Conservation (phyloP, 352 stramenopile genomes). For the Phytophthora foliorum region DNA sequence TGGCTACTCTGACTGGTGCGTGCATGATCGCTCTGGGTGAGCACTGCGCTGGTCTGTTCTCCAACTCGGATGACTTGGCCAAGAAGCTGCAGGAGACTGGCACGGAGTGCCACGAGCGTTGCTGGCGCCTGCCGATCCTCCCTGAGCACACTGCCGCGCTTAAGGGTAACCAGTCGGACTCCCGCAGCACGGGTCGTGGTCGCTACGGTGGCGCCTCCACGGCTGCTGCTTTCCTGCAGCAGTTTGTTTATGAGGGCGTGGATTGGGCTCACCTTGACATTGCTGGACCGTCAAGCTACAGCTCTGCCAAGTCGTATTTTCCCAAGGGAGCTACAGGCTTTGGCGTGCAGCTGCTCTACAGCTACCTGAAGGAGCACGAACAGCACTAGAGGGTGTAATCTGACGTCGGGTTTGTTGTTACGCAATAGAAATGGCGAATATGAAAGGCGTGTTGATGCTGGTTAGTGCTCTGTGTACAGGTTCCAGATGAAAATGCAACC, state of each 20-base stretch:
- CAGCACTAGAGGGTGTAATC: constrained; percentile 40
- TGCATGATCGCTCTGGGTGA: constrained; percentile 92
- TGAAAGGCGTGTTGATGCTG: constrained; percentile 21
- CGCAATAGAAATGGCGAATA: constrained; percentile 39
- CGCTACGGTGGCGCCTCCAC: constrained; percentile 87
- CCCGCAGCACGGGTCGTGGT: constrained; percentile 78
- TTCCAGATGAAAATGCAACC: constrained; percentile 95
- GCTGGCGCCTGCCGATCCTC: constrained; percentile 91
- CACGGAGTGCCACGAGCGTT: constrained; percentile 79
- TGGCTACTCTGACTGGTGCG: constrained; percentile 94
- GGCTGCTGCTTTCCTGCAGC: constrained; percentile 89
- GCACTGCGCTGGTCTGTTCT: constrained; percentile 93
- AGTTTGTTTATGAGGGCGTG: constrained; percentile 90
- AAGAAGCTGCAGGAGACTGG: constrained; percentile 72
- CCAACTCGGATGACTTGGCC: constrained; percentile 91
- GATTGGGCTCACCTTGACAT: constrained; percentile 93
- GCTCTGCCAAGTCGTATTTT: constrained; percentile 84
- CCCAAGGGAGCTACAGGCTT: constrained; percentile 88
- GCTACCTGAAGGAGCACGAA: constrained; percentile 84
- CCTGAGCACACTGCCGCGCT: constrained; percentile 86
- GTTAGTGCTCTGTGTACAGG: constrained; percentile 71
- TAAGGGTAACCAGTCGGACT: constrained; percentile 85
- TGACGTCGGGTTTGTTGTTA: constrained; percentile 24
- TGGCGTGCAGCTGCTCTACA: constrained; percentile 90
- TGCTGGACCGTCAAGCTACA: constrained; percentile 89